These are phyloP conservation scores for Myxozyma nipponensis DNA, from an alignment of 805 yeast species.

Conservation along the genomic window DNA sequence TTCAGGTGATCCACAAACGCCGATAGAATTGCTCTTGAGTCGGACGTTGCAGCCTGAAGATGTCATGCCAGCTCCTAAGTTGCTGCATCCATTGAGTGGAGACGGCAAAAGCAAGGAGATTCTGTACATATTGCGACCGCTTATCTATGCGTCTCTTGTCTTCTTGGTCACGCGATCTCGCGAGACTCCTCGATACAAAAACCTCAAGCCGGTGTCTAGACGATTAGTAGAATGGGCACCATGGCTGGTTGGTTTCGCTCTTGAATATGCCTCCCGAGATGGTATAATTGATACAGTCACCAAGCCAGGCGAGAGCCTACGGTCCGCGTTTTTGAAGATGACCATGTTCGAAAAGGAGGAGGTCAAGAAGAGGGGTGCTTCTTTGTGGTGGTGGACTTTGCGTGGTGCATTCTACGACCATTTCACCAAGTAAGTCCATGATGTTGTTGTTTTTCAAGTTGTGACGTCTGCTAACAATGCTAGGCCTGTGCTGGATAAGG, in stretches of 20 bases:
- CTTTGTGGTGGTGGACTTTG: conserved; percentile 41
- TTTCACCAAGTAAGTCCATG: conserved; percentile 26
- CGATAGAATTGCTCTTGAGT: conserved; percentile 29
- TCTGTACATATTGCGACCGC: conserved; percentile 39
- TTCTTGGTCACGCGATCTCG: conserved; percentile 1
- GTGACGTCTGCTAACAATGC: not conserved
- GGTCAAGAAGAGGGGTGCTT: conserved; percentile 31
- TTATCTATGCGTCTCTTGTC: conserved; percentile 38
- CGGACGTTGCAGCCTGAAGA: conserved; percentile 36
- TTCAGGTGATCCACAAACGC: conserved; percentile 21
- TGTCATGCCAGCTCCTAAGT: conserved; percentile 34
- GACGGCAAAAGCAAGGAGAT: conserved; percentile 35
- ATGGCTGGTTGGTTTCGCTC: conserved; percentile 39
- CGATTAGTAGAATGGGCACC: conserved; percentile 38
- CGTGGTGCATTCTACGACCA: conserved; percentile 40
- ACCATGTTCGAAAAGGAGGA: conserved; percentile 37
- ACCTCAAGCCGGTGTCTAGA: not conserved
- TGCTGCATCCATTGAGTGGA: conserved; percentile 32
- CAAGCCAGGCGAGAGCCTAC: conserved; percentile 16
- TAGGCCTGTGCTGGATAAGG: conserved; percentile 33
- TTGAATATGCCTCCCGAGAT: conserved; percentile 36
- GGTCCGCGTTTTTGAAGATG: conserved; percentile 30
- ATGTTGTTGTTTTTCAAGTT: not conserved
- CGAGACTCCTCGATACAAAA: not conserved
- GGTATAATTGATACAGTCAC: conserved; percentile 26